phyloP scores from a whole-genome alignment of 192 early-diverging fungal genomes.

The Coemansia sp. region DNA sequence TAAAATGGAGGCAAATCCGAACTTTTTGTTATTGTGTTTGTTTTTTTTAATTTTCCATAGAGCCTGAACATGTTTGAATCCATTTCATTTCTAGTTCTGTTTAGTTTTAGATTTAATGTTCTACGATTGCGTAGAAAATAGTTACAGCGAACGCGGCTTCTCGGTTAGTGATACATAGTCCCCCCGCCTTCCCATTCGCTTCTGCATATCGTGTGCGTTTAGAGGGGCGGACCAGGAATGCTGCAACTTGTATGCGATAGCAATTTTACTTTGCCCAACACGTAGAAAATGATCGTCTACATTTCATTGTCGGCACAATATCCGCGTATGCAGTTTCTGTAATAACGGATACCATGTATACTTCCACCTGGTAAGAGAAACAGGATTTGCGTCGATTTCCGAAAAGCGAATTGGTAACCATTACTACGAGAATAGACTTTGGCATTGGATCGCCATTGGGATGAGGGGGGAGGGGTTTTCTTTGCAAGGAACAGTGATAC shows the following conservation, averaged over 20 bases:
- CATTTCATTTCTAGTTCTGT: no score
- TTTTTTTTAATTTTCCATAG: no score
- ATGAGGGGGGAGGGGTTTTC: background rate
- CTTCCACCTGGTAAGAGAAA: background rate
- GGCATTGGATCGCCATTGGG: background rate
- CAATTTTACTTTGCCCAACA: background rate
- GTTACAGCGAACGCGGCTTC: no score
- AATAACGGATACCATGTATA: background rate
- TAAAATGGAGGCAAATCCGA: no score
- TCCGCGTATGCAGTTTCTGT: background rate
- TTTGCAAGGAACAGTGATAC: background rate
- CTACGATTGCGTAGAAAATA: background rate
- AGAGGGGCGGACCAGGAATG: background rate
- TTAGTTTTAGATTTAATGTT: no score
- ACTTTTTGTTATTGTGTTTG: no score
- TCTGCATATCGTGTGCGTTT: background rate
- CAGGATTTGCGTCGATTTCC: background rate
- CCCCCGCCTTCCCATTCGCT: background rate
- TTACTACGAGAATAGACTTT: background rate
- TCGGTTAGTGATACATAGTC: background rate
- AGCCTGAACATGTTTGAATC: no score
- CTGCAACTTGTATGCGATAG: slow-evolving; percentile 4
- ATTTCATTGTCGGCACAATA: background rate
- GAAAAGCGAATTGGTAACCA: no score
- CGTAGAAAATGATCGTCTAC: slow-evolving; percentile 3